Percentiles rank a stretch among this genome's conserved stretches.
Conservation (phyloP, 257 asterid species). For the Penstemon barbatus region DNA sequence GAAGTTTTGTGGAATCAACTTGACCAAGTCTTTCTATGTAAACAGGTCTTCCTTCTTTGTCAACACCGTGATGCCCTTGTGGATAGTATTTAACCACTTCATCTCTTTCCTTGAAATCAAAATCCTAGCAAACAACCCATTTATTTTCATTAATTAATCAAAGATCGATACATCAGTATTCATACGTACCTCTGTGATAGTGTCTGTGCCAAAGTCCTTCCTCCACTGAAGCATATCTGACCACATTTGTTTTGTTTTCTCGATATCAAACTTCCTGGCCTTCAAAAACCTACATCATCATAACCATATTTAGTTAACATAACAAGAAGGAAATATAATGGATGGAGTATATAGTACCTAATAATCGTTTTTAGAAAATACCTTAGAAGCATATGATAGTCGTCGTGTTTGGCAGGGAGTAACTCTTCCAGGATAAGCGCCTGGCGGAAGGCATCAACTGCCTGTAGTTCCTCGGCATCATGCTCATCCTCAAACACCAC, state of each 20-base stretch:
- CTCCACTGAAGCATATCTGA: slow-evolving; percentile 97
- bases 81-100: slow-evolving; percentile 93
- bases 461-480: slow-evolving; percentile 57
- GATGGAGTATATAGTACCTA: too few species aligned
- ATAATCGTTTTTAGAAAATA: background rate
- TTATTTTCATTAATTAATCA: background rate
- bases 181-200: slow-evolving; percentile 74
- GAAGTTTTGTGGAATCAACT: slow-evolving; percentile 80
- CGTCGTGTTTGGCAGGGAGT: slow-evolving; percentile 63
- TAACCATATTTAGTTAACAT: too few species aligned
- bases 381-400: slow-evolving; percentile 64
- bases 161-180: too few species aligned
- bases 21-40: slow-evolving; percentile 83
- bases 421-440: slow-evolving; percentile 57
- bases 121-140: slow-evolving; percentile 46
- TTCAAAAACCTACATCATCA: slow-evolving; percentile 62
- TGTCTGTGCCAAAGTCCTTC: slow-evolving; percentile 91
- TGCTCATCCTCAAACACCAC: slow-evolving; percentile 55
- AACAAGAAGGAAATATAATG: background rate
- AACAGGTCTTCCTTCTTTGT: slow-evolving; percentile 90
- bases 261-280: slow-evolving; percentile 91
- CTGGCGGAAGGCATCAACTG: slow-evolving; percentile 66
- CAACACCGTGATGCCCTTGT: slow-evolving; percentile 98
- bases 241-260: slow-evolving; percentile 98
- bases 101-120: slow-evolving; percentile 79